phyloP scores from a whole-genome alignment of 1,139 yeast genomes.

The Meyerozyma guilliermondii region DNA sequence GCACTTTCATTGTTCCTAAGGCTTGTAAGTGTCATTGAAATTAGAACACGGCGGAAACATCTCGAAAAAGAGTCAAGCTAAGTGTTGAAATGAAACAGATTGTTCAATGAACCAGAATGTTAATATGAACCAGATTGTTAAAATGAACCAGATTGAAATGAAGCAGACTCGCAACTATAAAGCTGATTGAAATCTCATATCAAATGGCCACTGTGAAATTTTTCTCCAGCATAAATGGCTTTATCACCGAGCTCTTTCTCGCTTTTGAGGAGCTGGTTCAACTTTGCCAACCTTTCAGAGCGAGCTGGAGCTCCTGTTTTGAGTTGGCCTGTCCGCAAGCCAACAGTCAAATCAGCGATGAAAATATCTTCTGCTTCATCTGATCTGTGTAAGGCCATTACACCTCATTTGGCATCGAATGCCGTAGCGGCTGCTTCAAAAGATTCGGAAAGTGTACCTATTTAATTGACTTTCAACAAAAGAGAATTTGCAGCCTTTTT shows the following conservation, averaged over 20 bases:
- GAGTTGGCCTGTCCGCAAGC: slow-evolving; percentile 4
- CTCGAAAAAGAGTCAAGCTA: no score
- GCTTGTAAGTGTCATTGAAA: no score
- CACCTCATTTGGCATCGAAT: slow-evolving; percentile 3
- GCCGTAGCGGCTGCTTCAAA: slow-evolving; percentile 4
- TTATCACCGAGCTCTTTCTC: slow-evolving; percentile 5
- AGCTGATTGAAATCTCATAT: no score
- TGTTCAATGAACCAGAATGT: no score
- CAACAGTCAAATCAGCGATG: slow-evolving; percentile 5
- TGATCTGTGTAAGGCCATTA: slow-evolving; percentile 4
- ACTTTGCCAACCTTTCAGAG: slow-evolving; percentile 6
- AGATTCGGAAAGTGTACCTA: slow-evolving; percentile 4
- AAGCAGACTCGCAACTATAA: no score
- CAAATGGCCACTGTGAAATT: not conserved
- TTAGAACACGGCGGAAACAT: no score
- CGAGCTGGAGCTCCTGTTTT: slow-evolving; percentile 6
- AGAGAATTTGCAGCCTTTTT: slow-evolving; percentile 4
- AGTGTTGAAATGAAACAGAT: no score
- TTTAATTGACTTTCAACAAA: slow-evolving; percentile 4
- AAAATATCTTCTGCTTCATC: slow-evolving; percentile 5
- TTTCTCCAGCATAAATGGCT: slow-evolving; percentile 5
- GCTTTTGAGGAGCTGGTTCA: slow-evolving; percentile 4
- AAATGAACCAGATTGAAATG: no score
- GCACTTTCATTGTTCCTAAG: no score
- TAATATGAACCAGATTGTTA: no score